A percentile compares a stretch with the other conserved stretches of the same genome.
Conservation (phyloP, 345 rosid species). For the Punica granatum region DNA sequence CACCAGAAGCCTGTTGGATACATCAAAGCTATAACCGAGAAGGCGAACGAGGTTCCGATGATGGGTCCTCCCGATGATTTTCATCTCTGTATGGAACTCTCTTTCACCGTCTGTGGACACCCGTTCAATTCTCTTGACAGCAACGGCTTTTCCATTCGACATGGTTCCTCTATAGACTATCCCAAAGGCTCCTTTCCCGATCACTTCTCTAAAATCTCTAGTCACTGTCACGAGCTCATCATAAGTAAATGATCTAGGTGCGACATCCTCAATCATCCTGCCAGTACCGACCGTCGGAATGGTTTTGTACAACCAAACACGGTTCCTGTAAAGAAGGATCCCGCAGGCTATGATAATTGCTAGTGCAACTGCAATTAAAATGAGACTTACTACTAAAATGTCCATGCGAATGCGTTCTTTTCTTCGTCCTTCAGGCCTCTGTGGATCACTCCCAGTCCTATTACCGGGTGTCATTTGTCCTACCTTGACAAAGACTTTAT, state of each 20-base stretch:
- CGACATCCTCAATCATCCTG: constrained; percentile 2
- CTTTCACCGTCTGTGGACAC: constrained; percentile 10
- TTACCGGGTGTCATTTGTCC: too few relatives aligned
- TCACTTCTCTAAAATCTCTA: too few relatives aligned
- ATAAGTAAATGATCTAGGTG: constrained; percentile 14
- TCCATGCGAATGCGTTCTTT: too few relatives aligned
- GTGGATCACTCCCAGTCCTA: too few relatives aligned
- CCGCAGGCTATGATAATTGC: too few relatives aligned
- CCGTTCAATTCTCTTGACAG: constrained; percentile 15
- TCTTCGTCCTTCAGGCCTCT: too few relatives aligned
- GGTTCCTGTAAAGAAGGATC: too few relatives aligned
- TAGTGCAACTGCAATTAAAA: not conserved
- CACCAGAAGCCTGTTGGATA: constrained; percentile 18
- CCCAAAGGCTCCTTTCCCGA: too few relatives aligned
- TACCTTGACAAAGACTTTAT: constrained; percentile 1
- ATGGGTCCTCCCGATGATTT: constrained; percentile 23
- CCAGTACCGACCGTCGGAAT: not conserved
- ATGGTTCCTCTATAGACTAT: too few relatives aligned
- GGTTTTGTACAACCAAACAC: constrained; percentile 5
- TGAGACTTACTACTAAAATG: not conserved
- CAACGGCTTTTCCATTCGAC: constrained; percentile 13
- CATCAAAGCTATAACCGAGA: constrained; percentile 20
- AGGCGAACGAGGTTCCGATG: constrained; percentile 21
- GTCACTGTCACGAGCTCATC: constrained; percentile 16
- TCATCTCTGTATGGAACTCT: constrained; percentile 23